Evolutionary conservation across 2,329 filamentous ascomycete species (phyloP), one percentile per base, ranked within the genome.

Genomic region (Leptodontidium sp.): DNA sequence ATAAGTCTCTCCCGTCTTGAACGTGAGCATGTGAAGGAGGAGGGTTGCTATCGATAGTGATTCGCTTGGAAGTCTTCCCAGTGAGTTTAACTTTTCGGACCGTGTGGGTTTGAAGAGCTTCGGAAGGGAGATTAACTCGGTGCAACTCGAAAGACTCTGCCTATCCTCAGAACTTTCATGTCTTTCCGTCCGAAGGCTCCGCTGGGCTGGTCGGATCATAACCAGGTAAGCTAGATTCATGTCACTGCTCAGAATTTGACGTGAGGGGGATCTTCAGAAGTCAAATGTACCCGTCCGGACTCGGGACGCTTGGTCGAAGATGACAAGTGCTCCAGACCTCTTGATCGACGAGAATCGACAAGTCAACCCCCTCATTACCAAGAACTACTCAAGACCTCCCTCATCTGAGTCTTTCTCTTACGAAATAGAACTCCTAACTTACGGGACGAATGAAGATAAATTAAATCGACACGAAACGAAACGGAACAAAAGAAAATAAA

Each of bases 1-100:
- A 66, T 50, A 47, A 38, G 15, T 52, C 55, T 21, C 21, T 21
- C 21, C 21, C 21, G 21, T 21, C 21, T 21, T 21, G 21, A 21
- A 21, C 21, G 21, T 21, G 21, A 21, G 21, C 14, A 53, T 66
- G 50, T 64, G 49, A 64, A 38, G 67, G 63, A 38, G 67, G 63
- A 66, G 63, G 58, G 63, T 50, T 50, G 26, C 26, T 40, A 32
- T 59, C 11, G 26, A 21, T 43, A 26, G 15, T 21, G 11, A 66
- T 64, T 66, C 58, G 67, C 8, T 43, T 35, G 32, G 11, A 53
- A 7, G 32, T 29, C 17, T 12, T 43, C 40, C 52, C 8, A 8
- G 38, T 40, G 38, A 40, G 7, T 47, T 21, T 40, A 35, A 52
- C 26, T 40, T 40, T 49, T 63, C 61, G 45, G n/a, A 15, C 15